phyloP scores from a whole-genome alignment of 345 rosid genomes.

The Eutrema heterophyllum region DNA sequence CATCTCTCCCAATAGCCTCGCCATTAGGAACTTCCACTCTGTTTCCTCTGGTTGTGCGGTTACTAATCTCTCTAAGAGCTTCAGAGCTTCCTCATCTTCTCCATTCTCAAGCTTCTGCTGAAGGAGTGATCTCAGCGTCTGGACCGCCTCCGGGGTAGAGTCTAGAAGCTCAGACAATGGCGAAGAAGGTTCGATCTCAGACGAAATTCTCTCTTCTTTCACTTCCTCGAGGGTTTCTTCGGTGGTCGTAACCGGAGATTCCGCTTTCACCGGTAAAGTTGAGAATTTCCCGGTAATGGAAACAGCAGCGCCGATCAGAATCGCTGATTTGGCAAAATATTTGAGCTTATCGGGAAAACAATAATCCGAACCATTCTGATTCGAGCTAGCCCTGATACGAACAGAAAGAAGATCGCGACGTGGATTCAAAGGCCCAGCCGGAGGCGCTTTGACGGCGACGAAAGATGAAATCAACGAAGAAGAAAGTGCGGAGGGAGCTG shows the following conservation, averaged over 20 bases:
- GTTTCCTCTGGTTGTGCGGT: conserved; percentile 51
- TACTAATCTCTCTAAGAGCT: conserved; percentile 42
- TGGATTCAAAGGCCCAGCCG: conserved; percentile 16
- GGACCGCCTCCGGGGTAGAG: conserved; percentile 47
- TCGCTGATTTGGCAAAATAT: conserved; percentile 44
- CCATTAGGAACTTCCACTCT: conserved; percentile 78
- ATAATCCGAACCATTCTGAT: conserved; percentile 1
- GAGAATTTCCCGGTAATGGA: conserved; percentile 44
- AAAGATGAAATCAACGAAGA: conserved; percentile 22
- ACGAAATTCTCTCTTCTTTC: conserved; percentile 12
- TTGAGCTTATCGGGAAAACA: conserved; percentile 31
- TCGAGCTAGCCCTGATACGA: conserved; percentile 31
- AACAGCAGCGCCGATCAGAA: conserved; percentile 49
- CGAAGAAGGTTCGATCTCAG: conserved; percentile 22
- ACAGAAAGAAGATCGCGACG: conserved; percentile 15
- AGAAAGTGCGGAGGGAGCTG: conserved; percentile 15
- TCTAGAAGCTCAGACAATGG: conserved; percentile 46
- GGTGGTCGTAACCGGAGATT: conserved; percentile 38
- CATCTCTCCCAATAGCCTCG: conserved; percentile 52
- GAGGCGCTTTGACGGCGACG: conserved; percentile 25
- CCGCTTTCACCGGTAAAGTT: conserved; percentile 51
- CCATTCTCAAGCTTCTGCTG: conserved; percentile 68
- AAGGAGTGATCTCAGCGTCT: conserved; percentile 50
- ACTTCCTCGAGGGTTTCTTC: conserved; percentile 29
- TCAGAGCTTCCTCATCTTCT: conserved; percentile 67